phyloP scores from a whole-genome alignment of 1,139 yeast species.

The Pichia sp. region DNA sequence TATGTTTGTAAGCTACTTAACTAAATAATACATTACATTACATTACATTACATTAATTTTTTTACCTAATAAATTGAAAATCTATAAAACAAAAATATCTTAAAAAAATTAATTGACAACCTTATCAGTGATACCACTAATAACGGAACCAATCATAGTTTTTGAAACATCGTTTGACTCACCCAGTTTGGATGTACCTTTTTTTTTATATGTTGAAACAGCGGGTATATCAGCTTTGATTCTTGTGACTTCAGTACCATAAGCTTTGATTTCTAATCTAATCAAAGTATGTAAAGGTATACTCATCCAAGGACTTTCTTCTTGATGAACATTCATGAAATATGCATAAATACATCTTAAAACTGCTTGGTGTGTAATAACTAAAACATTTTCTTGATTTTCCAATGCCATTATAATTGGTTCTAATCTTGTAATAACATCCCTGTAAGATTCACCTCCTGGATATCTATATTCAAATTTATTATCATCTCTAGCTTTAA shows the following conservation, averaged over 20 bases:
- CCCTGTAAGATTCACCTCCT: slow-evolving; percentile 96
- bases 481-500: slow-evolving; percentile 90
- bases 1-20: neutral
- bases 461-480: slow-evolving; percentile 93
- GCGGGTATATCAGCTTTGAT: slow-evolving; percentile 97
- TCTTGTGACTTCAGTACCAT: slow-evolving; percentile 78
- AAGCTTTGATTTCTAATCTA: slow-evolving; percentile 89
- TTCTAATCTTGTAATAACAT: slow-evolving; percentile 87
- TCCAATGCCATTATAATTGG: slow-evolving; percentile 98
- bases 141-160: slow-evolving; percentile 30
- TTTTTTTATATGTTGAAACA: slow-evolving; percentile 91
- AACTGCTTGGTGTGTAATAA: slow-evolving; percentile 97
- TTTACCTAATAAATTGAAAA: neutral
- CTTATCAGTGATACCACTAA: slow-evolving; percentile 21
- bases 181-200: slow-evolving; percentile 79
- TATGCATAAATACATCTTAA: slow-evolving; percentile 93
- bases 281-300: slow-evolving; percentile 94
- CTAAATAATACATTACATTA: neutral
- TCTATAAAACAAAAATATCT: neutral
- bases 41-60: neutral
- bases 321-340: slow-evolving; percentile 97
- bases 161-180: slow-evolving; percentile 35
- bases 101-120: slow-evolving; percentile 6
- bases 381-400: slow-evolving; percentile 90
- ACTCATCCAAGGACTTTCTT: slow-evolving; percentile 98